phyloP scores from a whole-genome alignment of 352 stramenopile species.

The Pythium vanterpoolii region DNA sequence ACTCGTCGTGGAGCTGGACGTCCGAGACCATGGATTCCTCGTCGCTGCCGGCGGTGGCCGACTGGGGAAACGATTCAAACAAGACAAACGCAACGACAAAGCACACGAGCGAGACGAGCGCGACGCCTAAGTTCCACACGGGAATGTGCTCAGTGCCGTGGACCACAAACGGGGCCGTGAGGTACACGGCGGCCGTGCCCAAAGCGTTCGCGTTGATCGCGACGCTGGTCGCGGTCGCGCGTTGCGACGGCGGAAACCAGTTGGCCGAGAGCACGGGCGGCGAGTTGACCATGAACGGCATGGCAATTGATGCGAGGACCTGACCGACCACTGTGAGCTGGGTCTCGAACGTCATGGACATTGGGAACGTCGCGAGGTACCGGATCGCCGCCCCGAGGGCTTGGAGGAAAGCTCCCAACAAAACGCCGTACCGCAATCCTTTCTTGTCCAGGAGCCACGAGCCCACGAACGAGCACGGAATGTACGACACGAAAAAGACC shows the following conservation, averaged over 20 bases:
- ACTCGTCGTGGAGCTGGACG: constrained; percentile 58
- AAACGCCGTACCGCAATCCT: constrained; percentile 56
- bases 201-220: constrained; percentile 75
- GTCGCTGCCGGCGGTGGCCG: constrained; percentile 7
- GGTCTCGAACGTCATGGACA: constrained; percentile 23
- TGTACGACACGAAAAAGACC: constrained; percentile 76
- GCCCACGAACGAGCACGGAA: constrained; percentile 71
- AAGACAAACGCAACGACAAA: constrained; percentile 23
- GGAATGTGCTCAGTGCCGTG: constrained; percentile 30
- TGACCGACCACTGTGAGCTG: constrained; percentile 55
- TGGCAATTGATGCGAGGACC: constrained; percentile 57
- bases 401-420: constrained; percentile 56
- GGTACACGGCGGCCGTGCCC: constrained; percentile 61
- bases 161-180: constrained; percentile 48
- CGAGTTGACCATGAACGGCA: constrained; percentile 88
- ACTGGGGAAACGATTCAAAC: constrained; percentile 49
- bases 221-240: constrained; percentile 64
- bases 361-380: constrained; percentile 36
- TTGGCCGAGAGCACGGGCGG: constrained; percentile 67
- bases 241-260: constrained; percentile 67
- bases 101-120: constrained; percentile 24
- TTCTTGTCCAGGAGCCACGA: constrained; percentile 83
- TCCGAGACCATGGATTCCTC: constrained; percentile 48
- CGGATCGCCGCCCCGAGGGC: constrained; percentile 39
- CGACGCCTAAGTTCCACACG: constrained; percentile 45